Evolutionary conservation across 495 filamentous ascomycete genomes (phyloP).

Genomic region (Oidiodendron maius): DNA sequence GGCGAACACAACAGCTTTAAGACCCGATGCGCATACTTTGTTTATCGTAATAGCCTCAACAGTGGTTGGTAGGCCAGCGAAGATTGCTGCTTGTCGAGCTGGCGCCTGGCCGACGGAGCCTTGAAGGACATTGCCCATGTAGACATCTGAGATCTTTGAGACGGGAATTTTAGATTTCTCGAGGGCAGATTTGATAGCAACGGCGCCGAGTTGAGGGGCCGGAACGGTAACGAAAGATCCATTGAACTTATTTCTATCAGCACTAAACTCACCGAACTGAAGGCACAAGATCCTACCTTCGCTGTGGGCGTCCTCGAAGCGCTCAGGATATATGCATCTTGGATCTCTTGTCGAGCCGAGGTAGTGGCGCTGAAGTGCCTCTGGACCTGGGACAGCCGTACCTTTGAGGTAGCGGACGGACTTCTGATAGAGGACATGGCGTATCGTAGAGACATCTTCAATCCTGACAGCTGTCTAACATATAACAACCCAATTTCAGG

Average conservation of each 20-base stretch:
- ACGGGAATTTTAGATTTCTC: constrained; percentile 73
- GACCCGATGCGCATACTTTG: constrained; percentile 92
- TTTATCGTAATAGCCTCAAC: constrained; percentile 90
- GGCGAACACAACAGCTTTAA: constrained; percentile 86
- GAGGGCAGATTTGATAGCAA: constrained; percentile 84
- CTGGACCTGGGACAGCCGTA: constrained; percentile 39
- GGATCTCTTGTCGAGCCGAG: constrained; percentile 58
- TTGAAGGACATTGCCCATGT: constrained; percentile 96
- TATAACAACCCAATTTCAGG: too few relatives aligned
- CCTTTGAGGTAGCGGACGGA: constrained; percentile 14
- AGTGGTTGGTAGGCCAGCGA: constrained; percentile 71
- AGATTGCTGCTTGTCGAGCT: constrained; percentile 83
- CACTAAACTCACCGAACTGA: not conserved
- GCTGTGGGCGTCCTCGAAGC: constrained; percentile 82
- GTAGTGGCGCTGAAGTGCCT: constrained; percentile 64
- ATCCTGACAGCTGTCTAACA: too few relatives aligned
- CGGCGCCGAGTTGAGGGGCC: constrained; percentile 79
- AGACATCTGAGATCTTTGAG: constrained; percentile 77
- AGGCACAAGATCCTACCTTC: constrained; percentile 49
- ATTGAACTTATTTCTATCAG: constrained; percentile 64
- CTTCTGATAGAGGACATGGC: constrained; percentile 15
- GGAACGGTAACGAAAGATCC: constrained; percentile 75
- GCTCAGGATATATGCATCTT: constrained; percentile 86
- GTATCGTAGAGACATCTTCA: constrained; percentile 20
- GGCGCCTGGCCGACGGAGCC: constrained; percentile 81